Evolutionary conservation across 1,284 basidiomycete species (phyloP).

Genomic region (Rugosomyces carneus): DNA sequence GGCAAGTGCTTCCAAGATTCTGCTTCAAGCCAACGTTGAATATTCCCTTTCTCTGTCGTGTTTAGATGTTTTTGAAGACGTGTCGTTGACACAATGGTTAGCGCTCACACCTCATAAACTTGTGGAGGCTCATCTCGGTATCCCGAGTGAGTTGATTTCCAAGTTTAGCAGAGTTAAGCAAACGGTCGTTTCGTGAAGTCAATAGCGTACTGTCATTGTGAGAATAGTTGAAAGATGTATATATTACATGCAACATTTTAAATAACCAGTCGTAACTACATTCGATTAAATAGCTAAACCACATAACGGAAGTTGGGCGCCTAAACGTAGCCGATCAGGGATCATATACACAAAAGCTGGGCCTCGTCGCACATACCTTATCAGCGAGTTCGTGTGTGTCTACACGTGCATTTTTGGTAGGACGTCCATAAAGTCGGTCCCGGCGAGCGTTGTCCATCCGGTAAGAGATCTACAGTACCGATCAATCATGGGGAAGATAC

Average conservation of each 20-base stretch:
- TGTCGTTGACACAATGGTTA: constrained; percentile 48
- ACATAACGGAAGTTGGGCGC: constrained; percentile 45
- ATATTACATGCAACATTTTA: not conserved
- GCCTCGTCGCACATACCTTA: constrained; percentile 34
- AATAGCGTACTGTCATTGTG: too few relatives aligned
- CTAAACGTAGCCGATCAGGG: constrained; percentile 20
- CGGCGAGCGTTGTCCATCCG: constrained; percentile 54
- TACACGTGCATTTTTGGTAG: constrained; percentile 42
- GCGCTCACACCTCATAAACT: constrained; percentile 47
- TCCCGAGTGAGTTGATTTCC: constrained; percentile 39
- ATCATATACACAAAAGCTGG: not conserved
- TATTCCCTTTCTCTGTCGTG: not conserved
- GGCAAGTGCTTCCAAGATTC: constrained; percentile 23
- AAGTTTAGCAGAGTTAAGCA: constrained; percentile 29
- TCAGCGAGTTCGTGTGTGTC: constrained; percentile 66
- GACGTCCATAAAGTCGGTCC: constrained; percentile 50
- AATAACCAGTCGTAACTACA: not conserved
- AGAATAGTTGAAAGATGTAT: not conserved
- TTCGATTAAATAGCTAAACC: not conserved
- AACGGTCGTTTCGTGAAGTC: constrained; percentile 7
- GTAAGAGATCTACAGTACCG: constrained; percentile 46
- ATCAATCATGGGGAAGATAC: not conserved
- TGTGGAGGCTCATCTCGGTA: constrained; percentile 47
- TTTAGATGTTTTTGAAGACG: constrained; percentile 32
- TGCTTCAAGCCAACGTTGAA: not conserved